phyloP scores from a whole-genome alignment of 345 rosid species.

The Citrus glauca region DNA sequence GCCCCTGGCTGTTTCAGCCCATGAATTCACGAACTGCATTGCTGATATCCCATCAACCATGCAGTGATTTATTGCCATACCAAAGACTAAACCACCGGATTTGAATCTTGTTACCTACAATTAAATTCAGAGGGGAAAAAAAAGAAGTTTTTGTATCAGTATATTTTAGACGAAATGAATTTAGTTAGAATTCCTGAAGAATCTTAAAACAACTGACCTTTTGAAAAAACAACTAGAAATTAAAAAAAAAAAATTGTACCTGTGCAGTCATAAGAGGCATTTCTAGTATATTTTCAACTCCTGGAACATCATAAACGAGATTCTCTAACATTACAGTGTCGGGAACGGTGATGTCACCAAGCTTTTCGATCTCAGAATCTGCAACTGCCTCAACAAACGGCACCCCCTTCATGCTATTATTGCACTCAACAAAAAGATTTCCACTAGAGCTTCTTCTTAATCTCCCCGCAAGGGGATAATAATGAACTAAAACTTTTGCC shows the following conservation, averaged over 20 bases:
- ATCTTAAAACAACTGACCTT: neutral
- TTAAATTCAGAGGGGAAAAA: neutral
- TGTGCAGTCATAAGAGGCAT: slow-evolving; percentile 5
- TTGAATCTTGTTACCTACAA: slow-evolving; percentile 27
- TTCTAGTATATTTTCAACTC: neutral
- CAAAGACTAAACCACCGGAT: slow-evolving; percentile 22
- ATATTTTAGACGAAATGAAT: neutral
- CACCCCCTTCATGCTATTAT: slow-evolving; percentile 13
- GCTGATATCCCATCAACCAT: slow-evolving; percentile 18
- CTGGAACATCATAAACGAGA: slow-evolving; percentile 17
- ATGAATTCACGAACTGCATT: slow-evolving; percentile 26
- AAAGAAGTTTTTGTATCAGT: too few relatives aligned
- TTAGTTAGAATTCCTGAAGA: neutral
- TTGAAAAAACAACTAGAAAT: too few relatives aligned
- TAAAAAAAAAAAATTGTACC: neutral
- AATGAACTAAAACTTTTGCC: slow-evolving; percentile 22
- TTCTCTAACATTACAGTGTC: slow-evolving; percentile 7
- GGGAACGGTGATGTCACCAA: slow-evolving; percentile 26
- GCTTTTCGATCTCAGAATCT: slow-evolving; percentile 9
- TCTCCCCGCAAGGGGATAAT: slow-evolving; percentile 21
- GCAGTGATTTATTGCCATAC: slow-evolving; percentile 18
- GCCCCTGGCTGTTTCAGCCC: slow-evolving; percentile 26
- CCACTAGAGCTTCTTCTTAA: slow-evolving; percentile 11
- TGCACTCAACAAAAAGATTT: slow-evolving; percentile 16
- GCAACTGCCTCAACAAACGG: slow-evolving; percentile 27